Evolutionary conservation across 306 rosid species (phyloP).

Genomic region (Cyamopsis tetragonoloba): DNA sequence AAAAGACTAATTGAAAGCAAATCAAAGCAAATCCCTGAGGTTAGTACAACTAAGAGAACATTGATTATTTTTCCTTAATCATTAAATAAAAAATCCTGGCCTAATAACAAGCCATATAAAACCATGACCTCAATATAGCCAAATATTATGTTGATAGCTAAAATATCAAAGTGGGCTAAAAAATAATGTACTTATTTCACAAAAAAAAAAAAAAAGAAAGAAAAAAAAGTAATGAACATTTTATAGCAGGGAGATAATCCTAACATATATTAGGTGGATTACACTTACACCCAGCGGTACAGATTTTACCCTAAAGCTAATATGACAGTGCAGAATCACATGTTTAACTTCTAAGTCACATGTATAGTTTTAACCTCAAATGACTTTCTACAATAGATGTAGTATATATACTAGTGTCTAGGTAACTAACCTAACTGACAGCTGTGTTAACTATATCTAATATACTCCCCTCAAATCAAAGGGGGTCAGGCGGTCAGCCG

Average conservation of each 20-base stretch:
- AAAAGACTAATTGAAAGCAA: no score
- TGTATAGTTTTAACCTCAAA: not conserved
- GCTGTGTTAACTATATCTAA: no score
- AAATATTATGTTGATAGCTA: not conserved
- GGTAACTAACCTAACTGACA: no score
- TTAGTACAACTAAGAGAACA: not conserved
- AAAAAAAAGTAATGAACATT: not conserved
- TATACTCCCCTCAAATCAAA: no score
- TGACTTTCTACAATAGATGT: no score
- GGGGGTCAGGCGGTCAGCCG: no score
- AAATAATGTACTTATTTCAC: not conserved
- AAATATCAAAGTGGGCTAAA: not conserved
- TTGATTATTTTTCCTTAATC: not conserved
- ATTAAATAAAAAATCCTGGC: not conserved
- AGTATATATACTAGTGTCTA: no score
- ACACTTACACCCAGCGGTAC: not conserved
- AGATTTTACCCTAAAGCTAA: not conserved
- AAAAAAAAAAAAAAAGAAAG: not conserved
- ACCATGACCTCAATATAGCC: not conserved
- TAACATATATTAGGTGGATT: not conserved
- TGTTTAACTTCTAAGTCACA: not conserved
- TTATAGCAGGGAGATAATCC: not conserved
- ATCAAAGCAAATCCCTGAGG: not conserved
- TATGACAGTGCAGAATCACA: not conserved
- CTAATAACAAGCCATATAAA: not conserved